Conservation (phyloP, 768 basidiomycete species). For the Mycena vitilis region DNA sequence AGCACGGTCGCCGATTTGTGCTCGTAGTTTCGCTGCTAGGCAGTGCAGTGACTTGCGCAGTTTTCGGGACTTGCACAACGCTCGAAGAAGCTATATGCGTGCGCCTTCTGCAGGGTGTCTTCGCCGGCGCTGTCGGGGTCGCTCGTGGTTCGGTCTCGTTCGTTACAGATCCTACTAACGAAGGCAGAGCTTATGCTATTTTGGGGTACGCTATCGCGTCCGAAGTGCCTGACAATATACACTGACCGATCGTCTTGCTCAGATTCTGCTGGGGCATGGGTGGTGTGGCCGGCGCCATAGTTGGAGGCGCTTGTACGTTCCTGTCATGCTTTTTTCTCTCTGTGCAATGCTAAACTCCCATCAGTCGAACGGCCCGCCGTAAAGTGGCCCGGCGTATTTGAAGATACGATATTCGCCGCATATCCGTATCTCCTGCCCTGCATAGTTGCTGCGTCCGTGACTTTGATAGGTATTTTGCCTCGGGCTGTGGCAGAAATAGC, state of each 20-base stretch:
- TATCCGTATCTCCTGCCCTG: conserved; percentile 96
- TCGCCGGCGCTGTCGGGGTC: conserved; percentile 94
- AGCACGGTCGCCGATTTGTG: conserved; percentile 88
- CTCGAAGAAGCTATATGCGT: conserved; percentile 86
- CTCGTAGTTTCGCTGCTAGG: conserved; percentile 88
- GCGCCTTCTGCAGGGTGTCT: conserved; percentile 91
- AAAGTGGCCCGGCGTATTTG: conserved; percentile 88
- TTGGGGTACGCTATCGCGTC: conserved; percentile 68
- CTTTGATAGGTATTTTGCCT: conserved; percentile 65
- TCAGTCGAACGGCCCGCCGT: conserved; percentile 84
- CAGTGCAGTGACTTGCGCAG: conserved; percentile 79
- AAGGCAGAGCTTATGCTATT: conserved; percentile 94
- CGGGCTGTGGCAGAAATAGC: conserved; percentile 18
- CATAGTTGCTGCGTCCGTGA: conserved; percentile 79
- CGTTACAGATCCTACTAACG: conserved; percentile 92
- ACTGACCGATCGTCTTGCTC: conserved; percentile 23
- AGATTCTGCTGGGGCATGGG: conserved; percentile 98
- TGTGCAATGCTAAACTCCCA: conserved; percentile 11
- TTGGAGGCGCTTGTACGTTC: conserved; percentile 71
- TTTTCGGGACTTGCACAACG: conserved; percentile 83
- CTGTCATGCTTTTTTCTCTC: conserved; percentile 14
- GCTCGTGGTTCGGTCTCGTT: conserved; percentile 89
- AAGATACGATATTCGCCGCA: conserved; percentile 70
- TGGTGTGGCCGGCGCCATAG: conserved; percentile 89
- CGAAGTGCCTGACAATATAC: conserved; percentile 5